Evolutionary conservation across 768 basidiomycete species (phyloP), one percentile per base, ranked within the genome.

Genomic region (Tylopilus sp.): DNA sequence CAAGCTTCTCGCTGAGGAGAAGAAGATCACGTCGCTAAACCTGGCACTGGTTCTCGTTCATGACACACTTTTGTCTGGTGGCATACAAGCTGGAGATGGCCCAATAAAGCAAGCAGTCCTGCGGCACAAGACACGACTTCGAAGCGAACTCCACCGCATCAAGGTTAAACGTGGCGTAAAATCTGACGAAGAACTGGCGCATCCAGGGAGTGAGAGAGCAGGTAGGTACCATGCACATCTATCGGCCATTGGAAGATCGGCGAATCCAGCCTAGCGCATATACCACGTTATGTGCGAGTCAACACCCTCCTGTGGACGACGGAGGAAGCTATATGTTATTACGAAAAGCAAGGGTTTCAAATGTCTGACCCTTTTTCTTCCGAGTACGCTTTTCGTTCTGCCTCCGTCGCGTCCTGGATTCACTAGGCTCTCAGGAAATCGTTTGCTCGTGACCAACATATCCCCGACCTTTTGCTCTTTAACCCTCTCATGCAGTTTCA

Each of bases 51-150:
- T 95, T 38, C 84, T 98, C 30, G 83, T 95, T 1, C 95, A 99
- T 59, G 97, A 99, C 69, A 71, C 95, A 8, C 75, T 99, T 23
- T 75, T 97, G 35, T 77, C 88, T 15, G 74, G 80, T 18, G 90
- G 93, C 10, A 92, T 99, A 57, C 91, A 97, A 67, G 87, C 91
- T 7, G 85, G 90, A 41, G 87, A 95, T 66, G 92, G 95, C 21
- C 89, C 91, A 4, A 74, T 95, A 47, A 97, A 97, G 60, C 87
- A 90, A 61, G 91, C 91, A 0, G 65, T 97, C 40, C 67, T 91
- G 39, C 81, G 91, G 33, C 94, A 99, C 68, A 94, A 94, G 69
- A 91, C 94, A 6, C 80, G 95, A 23, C 73, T 99, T 7, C 79
- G 83, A 53, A 84, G 90, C 57, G 95, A 98, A 71, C 79, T 97